Conservation (phyloP, 2,329 filamentous ascomycete genomes). For the Curvularia verruculosa region DNA sequence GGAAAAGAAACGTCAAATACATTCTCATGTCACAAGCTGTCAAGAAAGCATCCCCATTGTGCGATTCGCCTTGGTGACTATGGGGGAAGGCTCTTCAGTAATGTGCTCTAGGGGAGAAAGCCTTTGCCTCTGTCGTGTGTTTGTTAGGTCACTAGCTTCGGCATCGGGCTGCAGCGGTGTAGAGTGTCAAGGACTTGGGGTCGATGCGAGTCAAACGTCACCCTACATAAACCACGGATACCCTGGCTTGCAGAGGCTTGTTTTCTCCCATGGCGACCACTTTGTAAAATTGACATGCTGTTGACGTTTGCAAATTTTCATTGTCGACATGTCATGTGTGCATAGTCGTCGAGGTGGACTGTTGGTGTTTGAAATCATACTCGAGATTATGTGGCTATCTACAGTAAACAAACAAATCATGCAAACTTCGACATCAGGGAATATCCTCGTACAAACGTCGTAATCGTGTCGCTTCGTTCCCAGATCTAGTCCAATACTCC, state of each 20-base stretch:
- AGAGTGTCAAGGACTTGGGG: neutral
- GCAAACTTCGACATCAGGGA: constrained; percentile 2
- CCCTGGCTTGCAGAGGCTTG: neutral
- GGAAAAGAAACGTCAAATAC: constrained; percentile 1
- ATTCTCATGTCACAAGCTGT: neutral
- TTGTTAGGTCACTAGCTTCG: neutral
- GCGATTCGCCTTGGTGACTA: too few species aligned
- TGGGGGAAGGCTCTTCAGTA: neutral
- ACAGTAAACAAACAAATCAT: constrained; percentile 5
- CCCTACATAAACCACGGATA: constrained; percentile 1
- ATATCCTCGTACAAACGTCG: constrained; percentile 11
- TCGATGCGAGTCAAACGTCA: constrained; percentile 10
- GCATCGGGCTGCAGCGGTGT: constrained; percentile 1
- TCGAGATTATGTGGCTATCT: constrained; percentile 9
- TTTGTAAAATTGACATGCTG: neutral
- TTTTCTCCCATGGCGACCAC: neutral
- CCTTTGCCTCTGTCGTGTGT: neutral
- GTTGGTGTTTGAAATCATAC: neutral
- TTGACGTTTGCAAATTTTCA: neutral
- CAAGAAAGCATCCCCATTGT: neutral
- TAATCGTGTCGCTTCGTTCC: constrained; percentile 3
- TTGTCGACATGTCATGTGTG: neutral
- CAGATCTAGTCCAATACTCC: neutral
- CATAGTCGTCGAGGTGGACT: neutral
- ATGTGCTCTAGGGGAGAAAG: neutral